Evolutionary conservation across 2,329 filamentous ascomycete genomes (phyloP).

Genomic region (Tolypocladium tropicale): DNA sequence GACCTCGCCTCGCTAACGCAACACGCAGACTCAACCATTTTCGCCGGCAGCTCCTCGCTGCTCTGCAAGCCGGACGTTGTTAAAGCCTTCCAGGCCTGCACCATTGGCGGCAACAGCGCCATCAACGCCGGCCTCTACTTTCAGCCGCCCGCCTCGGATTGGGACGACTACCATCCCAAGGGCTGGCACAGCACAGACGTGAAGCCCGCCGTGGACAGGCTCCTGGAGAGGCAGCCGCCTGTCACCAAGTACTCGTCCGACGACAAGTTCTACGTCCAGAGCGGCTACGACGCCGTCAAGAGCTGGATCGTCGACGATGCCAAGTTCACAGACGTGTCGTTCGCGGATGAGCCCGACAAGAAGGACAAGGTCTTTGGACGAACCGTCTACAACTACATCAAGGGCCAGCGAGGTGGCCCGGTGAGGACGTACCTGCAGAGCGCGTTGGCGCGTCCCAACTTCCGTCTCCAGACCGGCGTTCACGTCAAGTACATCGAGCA

Average conservation of each 20-base stretch:
- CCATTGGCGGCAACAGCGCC: conserved; percentile 39
- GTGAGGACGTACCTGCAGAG: conserved; percentile 38
- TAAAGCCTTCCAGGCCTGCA: conserved; percentile 36
- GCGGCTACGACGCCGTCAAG: conserved; percentile 33
- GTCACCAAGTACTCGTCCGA: conserved; percentile 33
- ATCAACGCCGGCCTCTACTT: conserved; percentile 46
- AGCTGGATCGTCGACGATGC: conserved; percentile 39
- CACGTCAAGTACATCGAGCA: conserved; percentile 34
- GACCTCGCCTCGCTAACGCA: background rate
- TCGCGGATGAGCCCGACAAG: conserved; percentile 32
- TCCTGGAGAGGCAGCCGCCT: conserved; percentile 32
- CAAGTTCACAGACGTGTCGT: conserved; percentile 34
- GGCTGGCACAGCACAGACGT: conserved; percentile 43
- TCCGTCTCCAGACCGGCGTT: conserved; percentile 31
- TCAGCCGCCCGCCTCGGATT: conserved; percentile 41
- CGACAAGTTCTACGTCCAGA: conserved; percentile 34
- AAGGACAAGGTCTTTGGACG: conserved; percentile 39
- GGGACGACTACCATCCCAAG: conserved; percentile 35
- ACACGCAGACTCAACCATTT: conserved; percentile 35
- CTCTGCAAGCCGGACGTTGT: conserved; percentile 27
- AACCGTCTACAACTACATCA: conserved; percentile 35
- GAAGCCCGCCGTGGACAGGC: conserved; percentile 29
- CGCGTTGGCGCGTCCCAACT: conserved; percentile 29
- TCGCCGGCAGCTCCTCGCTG: conserved; percentile 26
- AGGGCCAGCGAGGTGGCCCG: conserved; percentile 39